These are phyloP conservation scores for Pleurotus sapidus DNA, from an alignment of 768 basidiomycete species.

Conservation along the genomic window DNA sequence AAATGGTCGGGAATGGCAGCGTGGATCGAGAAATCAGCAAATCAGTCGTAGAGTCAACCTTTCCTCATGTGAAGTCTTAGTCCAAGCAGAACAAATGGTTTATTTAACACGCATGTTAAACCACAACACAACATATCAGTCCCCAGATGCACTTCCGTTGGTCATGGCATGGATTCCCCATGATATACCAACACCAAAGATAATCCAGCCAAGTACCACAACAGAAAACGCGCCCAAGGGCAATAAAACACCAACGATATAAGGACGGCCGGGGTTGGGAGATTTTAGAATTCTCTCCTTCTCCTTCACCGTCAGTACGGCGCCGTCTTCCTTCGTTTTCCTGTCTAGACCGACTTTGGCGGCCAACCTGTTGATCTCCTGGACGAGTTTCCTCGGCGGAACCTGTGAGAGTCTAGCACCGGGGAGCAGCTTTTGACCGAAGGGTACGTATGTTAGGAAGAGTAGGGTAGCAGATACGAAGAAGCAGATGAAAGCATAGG, in stretches of 20 bases:
- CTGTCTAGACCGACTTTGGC: conserved; percentile 7
- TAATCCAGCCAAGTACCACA: conserved; percentile 35
- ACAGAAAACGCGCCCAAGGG: conserved; percentile 19
- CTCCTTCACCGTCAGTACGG: conserved; percentile 15
- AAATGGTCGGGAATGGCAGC: no score
- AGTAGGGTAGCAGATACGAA: conserved; percentile 30
- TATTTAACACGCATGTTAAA: background rate
- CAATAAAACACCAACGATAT: conserved; percentile 16
- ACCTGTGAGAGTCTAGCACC: conserved; percentile 36
- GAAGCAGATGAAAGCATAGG: conserved; percentile 34
- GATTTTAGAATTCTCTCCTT: conserved; percentile 30
- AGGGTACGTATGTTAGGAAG: conserved; percentile 16
- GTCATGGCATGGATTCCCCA: conserved; percentile 39
- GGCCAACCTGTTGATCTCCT: conserved; percentile 27
- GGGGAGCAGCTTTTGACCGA: conserved; percentile 24
- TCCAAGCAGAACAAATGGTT: background rate
- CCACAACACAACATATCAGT: conserved; percentile 12
- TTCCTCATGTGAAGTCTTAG: background rate
- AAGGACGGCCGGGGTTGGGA: conserved; percentile 10
- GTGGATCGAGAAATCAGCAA: no score
- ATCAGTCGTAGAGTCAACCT: no score
- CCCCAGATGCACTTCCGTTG: conserved; percentile 24
- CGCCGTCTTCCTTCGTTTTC: conserved; percentile 5
- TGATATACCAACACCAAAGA: conserved; percentile 38
- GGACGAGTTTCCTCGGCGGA: conserved; percentile 22